Conservation (phyloP, 2,329 filamentous ascomycete species). For the Aurifilum marmelostoma region DNA sequence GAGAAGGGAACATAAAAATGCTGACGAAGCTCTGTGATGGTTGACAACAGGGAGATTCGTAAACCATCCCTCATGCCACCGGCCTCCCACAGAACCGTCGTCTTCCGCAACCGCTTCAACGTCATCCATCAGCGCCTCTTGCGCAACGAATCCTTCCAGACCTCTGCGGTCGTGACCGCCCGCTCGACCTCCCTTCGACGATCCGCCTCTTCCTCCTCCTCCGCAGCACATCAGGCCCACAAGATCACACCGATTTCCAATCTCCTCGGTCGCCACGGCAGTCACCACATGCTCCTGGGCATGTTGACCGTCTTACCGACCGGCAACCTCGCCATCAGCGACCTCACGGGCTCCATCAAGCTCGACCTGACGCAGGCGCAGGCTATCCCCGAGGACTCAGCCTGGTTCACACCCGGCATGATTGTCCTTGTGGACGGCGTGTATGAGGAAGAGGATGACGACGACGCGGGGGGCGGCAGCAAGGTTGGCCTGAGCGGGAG, state of each 20-base stretch:
- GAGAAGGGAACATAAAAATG: neutral
- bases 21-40: slow-evolving; percentile 11
- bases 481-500: slow-evolving; percentile 67
- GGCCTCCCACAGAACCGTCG: slow-evolving; percentile 77
- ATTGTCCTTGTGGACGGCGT: slow-evolving; percentile 91
- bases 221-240: slow-evolving; percentile 67
- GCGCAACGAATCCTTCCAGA: slow-evolving; percentile 91
- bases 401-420: slow-evolving; percentile 96
- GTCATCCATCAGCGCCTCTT: slow-evolving; percentile 90
- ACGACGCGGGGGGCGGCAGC: slow-evolving; percentile 64
- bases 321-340: slow-evolving; percentile 79
- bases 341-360: slow-evolving; percentile 84
- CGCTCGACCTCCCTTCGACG: slow-evolving; percentile 58
- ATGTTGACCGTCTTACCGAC: slow-evolving; percentile 81
- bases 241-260: slow-evolving; percentile 86
- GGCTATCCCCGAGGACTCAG: slow-evolving; percentile 80
- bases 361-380: slow-evolving; percentile 81
- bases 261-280: slow-evolving; percentile 77
- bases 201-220: slow-evolving; percentile 44
- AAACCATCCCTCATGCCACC: slow-evolving; percentile 74
- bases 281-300: slow-evolving; percentile 83
- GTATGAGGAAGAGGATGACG: slow-evolving; percentile 92
- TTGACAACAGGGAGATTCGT: slow-evolving; percentile 56
- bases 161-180: slow-evolving; percentile 70
- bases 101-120: slow-evolving; percentile 90